Evolutionary conservation across 768 basidiomycete genomes (phyloP).

Genomic region (Chiua virens): DNA sequence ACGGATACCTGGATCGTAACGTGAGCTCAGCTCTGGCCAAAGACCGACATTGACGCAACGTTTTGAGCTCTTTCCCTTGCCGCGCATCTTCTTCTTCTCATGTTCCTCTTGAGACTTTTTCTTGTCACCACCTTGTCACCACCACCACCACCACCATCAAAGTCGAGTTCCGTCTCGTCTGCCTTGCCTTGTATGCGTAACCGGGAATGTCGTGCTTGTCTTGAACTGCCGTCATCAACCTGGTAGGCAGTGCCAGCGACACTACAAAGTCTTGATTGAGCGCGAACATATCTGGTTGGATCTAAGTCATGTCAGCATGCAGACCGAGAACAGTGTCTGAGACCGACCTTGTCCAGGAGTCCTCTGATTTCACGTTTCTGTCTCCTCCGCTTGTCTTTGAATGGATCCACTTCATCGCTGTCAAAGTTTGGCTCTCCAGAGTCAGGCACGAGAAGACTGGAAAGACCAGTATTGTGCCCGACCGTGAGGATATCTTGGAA

Average conservation of each 20-base stretch:
- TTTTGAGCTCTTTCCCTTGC: conserved; percentile 84
- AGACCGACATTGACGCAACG: too few relatives aligned
- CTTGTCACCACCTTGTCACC: conserved; percentile 34
- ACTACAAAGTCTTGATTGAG: conserved; percentile 75
- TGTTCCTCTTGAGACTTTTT: conserved; percentile 26
- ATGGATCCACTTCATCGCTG: conserved; percentile 90
- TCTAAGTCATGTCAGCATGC: conserved; percentile 40
- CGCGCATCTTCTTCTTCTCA: conserved; percentile 82
- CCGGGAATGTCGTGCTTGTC: conserved; percentile 48
- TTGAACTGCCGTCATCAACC: conserved; percentile 50
- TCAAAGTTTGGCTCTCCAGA: conserved; percentile 95
- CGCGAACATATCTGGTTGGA: conserved; percentile 90
- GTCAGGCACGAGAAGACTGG: conserved; percentile 87
- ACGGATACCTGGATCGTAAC: too few relatives aligned
- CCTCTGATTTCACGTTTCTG: conserved; percentile 89
- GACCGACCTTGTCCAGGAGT: conserved; percentile 80
- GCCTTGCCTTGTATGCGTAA: conserved; percentile 65
- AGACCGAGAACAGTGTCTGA: too few relatives aligned
- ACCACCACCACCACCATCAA: conserved; percentile 32
- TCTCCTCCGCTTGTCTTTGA: conserved; percentile 77
- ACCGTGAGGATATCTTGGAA: conserved; percentile 84
- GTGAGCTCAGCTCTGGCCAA: too few relatives aligned
- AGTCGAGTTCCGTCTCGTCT: conserved; percentile 62
- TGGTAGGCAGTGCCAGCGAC: conserved; percentile 61
- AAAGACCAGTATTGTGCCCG: conserved; percentile 77